A percentile compares a stretch with the other conserved stretches of the same genome.
These are phyloP conservation scores for Citrus mangshanensis DNA, from an alignment of 345 rosid species.

Conservation along the genomic window DNA sequence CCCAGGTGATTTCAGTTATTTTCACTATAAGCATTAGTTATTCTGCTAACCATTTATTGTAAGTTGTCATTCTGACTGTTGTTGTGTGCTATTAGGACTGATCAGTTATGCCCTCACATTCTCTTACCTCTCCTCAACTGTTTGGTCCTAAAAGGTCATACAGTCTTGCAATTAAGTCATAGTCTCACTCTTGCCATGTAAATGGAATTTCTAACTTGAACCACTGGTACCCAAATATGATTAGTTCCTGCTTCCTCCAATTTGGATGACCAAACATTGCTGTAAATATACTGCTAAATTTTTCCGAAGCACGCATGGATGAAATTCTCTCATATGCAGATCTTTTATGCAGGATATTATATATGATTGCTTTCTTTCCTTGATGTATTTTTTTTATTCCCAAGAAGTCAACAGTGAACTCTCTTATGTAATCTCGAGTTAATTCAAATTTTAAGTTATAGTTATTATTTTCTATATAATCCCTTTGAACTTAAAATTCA, in stretches of 20 bases:
- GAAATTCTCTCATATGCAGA: neutral
- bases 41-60: neutral
- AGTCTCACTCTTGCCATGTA: neutral
- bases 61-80: no score
- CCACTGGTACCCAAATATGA: neutral
- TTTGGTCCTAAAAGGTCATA: no score
- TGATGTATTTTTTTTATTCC: neutral
- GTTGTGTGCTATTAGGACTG: no score
- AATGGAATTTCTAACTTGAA: neutral
- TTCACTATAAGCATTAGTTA: neutral
- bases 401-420: neutral
- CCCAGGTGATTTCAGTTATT: slow-evolving; percentile 45
- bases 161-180: neutral
- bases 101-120: no score
- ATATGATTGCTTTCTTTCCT: neutral
- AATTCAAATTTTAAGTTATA: neutral
- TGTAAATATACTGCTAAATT: neutral
- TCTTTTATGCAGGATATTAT: neutral
- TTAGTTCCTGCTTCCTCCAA: neutral
- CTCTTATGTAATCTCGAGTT: neutral
- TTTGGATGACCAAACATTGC: neutral
- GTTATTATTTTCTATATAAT: neutral
- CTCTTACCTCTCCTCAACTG: no score
- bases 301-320: neutral
- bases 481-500: neutral